Evolutionary conservation across 768 basidiomycete species (phyloP).

Genomic region (Kwoniella mangroviensis): DNA sequence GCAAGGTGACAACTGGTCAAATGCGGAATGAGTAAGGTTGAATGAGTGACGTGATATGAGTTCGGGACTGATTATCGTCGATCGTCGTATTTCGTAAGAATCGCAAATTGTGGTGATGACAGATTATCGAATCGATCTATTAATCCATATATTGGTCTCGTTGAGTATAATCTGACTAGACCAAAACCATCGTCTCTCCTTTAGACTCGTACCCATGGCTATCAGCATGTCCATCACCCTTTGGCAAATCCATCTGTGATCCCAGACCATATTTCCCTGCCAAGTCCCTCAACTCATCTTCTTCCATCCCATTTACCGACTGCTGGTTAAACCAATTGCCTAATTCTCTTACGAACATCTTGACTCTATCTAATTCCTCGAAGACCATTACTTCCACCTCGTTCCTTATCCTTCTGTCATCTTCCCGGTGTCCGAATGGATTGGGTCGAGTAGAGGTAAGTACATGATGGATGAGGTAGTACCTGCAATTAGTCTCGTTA

Average conservation of each 20-base stretch:
- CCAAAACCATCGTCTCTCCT: slow-evolving; percentile 1
- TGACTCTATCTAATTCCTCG: slow-evolving; percentile 40
- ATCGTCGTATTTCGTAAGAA: background rate
- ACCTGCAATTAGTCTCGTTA: slow-evolving; percentile 36
- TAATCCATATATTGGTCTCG: too few species aligned
- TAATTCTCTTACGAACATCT: slow-evolving; percentile 34
- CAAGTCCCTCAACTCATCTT: slow-evolving; percentile 27
- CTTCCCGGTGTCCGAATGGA: background rate
- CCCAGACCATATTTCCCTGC: slow-evolving; percentile 34
- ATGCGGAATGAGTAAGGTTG: background rate
- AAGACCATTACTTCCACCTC: slow-evolving; percentile 44
- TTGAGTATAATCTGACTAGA: background rate
- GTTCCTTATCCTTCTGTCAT: slow-evolving; percentile 2
- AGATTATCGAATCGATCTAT: background rate
- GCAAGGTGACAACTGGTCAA: background rate
- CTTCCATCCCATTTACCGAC: slow-evolving; percentile 18
- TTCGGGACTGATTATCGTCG: background rate
- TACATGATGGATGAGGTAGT: slow-evolving; percentile 46
- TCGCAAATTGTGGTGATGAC: too few species aligned
- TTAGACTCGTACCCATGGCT: background rate
- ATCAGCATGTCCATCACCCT: slow-evolving; percentile 2
- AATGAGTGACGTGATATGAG: background rate
- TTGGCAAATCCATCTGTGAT: background rate
- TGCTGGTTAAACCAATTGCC: slow-evolving; percentile 34
- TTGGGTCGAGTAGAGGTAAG: slow-evolving; percentile 5